Base-by-base conservation (phyloP, 805 yeast genomes). In the Candida qinlingensis region DNA sequence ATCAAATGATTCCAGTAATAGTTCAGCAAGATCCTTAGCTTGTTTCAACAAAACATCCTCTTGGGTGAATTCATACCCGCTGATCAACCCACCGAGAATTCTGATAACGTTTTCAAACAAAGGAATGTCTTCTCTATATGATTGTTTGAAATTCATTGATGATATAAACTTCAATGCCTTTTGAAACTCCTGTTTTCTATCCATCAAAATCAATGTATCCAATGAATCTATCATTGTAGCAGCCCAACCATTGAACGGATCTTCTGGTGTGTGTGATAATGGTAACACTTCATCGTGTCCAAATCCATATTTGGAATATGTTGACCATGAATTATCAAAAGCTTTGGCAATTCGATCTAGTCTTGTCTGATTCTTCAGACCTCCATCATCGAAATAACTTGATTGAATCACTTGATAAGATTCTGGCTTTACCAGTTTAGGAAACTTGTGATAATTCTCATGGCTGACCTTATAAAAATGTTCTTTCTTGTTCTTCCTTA, bases 1-100 rank as follows among this genome's bases (percentile, higher is more conserved):
- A 53, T 80, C 85, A 55, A 78, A 80, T 0, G 83, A 74, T 26
- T 77, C 75, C 55, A 80, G 55, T 34, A 79, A 59, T 46, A 78
- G 65, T 43, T 75, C 74, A 1, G 74, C 83, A 12, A 79, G 57
- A 29, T 74, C 73, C 28, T 63, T 63, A 1, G 81, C 78, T 51
- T 72, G 68, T 1, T 53, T 54, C 7, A 75, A 57, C 12, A 72
- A 62, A 1, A 70, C 49, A 36, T 60, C 49, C 1, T 67, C 67
- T 0, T 57, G 45, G 0, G 80, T 71, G 34, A 80, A 57, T 41
- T 80, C 83, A 52, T 75, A 79, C 0, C 77, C 80, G 2, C 79
- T 64, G 8, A 80, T 46, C 7, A 80, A 59, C 0, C 84, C 83
- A 6, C 83, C 84, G 10, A 80, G 63, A 39, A 71, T 69, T 40